Evolutionary conservation across 1,284 basidiomycete species (phyloP).

Genomic region (Trametes hirsuta): DNA sequence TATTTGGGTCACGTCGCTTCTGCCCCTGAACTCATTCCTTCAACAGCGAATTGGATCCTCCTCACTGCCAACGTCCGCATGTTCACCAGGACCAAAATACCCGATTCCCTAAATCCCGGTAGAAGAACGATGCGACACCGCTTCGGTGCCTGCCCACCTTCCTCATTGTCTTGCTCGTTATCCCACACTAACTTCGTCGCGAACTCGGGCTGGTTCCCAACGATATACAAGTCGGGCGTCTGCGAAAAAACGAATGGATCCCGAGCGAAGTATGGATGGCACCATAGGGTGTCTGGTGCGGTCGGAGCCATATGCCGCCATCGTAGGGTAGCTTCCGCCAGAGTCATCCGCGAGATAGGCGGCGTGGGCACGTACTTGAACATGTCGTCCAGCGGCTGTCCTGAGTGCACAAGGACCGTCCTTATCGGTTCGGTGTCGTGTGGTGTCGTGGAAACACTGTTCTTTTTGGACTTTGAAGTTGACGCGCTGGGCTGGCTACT

Average conservation of each 20-base stretch:
- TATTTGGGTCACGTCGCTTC: slow-evolving; percentile 12
- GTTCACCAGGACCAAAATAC: slow-evolving; percentile 66
- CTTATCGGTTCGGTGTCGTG: slow-evolving; percentile 36
- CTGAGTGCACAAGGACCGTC: slow-evolving; percentile 82
- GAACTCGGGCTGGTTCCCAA: slow-evolving; percentile 92
- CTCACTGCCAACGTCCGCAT: slow-evolving; percentile 55
- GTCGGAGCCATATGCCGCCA: slow-evolving; percentile 98
- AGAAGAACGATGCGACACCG: slow-evolving; percentile 81
- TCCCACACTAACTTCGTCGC: slow-evolving; percentile 68
- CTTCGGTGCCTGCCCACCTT: slow-evolving; percentile 37
- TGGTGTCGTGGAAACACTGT: slow-evolving; percentile 18
- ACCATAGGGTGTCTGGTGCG: slow-evolving; percentile 98
- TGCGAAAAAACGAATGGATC: slow-evolving; percentile 91
- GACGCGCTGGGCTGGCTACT: slow-evolving; percentile 27
- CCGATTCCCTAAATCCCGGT: slow-evolving; percentile 77
- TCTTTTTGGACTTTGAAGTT: slow-evolving; percentile 19
- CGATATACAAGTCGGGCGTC: slow-evolving; percentile 88
- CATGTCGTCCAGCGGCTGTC: slow-evolving; percentile 94
- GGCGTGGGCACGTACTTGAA: slow-evolving; percentile 86
- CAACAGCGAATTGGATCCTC: slow-evolving; percentile 40
- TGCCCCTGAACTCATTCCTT: slow-evolving; percentile 33
- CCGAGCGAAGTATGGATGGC: slow-evolving; percentile 87
- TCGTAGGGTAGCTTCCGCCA: slow-evolving; percentile 81
- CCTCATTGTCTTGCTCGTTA: slow-evolving; percentile 18
- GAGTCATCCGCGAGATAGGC: slow-evolving; percentile 67